Evolutionary conservation across 2,329 filamentous ascomycete species (phyloP).

Genomic region (Taxawa tesnikishii): DNA sequence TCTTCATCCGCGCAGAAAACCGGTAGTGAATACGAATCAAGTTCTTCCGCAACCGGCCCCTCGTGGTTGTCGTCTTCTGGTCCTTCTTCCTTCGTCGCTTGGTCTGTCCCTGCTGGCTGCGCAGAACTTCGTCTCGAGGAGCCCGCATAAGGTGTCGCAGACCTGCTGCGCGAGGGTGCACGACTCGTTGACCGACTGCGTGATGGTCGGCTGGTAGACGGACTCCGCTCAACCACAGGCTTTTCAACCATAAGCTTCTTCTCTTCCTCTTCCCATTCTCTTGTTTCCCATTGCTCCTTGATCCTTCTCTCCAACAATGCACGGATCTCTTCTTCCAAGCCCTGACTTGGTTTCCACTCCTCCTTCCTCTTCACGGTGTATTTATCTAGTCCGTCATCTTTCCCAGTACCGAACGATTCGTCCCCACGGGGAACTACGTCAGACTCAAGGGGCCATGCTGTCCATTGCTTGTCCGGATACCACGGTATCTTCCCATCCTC

Average conservation of each 20-base stretch:
- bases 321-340: slow-evolving; percentile 58
- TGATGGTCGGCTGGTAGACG: not conserved
- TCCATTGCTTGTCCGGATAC: slow-evolving; percentile 51
- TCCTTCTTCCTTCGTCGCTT: slow-evolving; percentile 1
- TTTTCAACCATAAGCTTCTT: not conserved
- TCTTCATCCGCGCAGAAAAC: slow-evolving; percentile 60
- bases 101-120: not conserved
- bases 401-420: slow-evolving; percentile 31
- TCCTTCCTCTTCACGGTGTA: slow-evolving; percentile 39
- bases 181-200: not conserved
- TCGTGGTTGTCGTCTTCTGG: slow-evolving; percentile 5
- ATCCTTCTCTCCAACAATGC: slow-evolving; percentile 55
- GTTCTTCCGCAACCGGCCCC: slow-evolving; percentile 1
- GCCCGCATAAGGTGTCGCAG: not conserved
- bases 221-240: not conserved
- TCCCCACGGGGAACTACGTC: slow-evolving; percentile 47
- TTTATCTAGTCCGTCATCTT: slow-evolving; percentile 30
- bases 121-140: not conserved
- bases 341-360: slow-evolving; percentile 40
- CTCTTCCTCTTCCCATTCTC: not conserved
- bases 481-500: slow-evolving; percentile 22
- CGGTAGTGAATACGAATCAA: slow-evolving; percentile 35
- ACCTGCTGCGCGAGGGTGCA: slow-evolving; percentile 1
- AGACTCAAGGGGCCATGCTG: slow-evolving; percentile 68
- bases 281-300: slow-evolving; percentile 46